Evolutionary conservation across 1,284 basidiomycete species (phyloP).

Genomic region (Trametes polyzona): DNA sequence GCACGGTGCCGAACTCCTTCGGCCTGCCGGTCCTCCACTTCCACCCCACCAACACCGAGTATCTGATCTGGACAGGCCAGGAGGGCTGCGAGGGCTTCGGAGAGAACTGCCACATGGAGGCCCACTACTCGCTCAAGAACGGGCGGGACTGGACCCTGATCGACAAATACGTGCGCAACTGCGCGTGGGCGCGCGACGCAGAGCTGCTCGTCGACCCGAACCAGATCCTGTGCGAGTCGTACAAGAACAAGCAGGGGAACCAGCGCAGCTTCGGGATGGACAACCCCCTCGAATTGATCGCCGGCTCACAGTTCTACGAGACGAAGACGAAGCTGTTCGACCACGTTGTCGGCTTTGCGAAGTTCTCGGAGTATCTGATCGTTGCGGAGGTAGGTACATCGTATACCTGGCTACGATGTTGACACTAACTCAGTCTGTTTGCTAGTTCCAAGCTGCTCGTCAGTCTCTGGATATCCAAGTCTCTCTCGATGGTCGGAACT

Average conservation of each 20-base stretch:
- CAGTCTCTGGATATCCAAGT: constrained; percentile 84
- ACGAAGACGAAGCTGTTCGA: constrained; percentile 82
- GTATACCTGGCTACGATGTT: no score
- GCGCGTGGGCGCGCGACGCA: constrained; percentile 88
- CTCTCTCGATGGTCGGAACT: constrained; percentile 87
- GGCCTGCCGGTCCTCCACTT: constrained; percentile 82
- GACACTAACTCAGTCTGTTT: neutral
- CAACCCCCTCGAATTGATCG: constrained; percentile 82
- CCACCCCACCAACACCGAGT: constrained; percentile 83
- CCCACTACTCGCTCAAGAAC: constrained; percentile 77
- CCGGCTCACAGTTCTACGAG: constrained; percentile 77
- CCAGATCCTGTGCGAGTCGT: constrained; percentile 93
- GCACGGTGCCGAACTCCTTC: constrained; percentile 80
- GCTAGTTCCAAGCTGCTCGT: constrained; percentile 60
- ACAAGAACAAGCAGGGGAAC: constrained; percentile 79
- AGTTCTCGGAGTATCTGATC: constrained; percentile 94
- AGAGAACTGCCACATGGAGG: constrained; percentile 69
- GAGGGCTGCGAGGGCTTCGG: constrained; percentile 57
- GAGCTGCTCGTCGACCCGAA: constrained; percentile 80
- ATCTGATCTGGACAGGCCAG: constrained; percentile 90
- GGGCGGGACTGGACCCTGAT: constrained; percentile 80
- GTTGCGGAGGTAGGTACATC: constrained; percentile 85
- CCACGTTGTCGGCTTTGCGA: constrained; percentile 91
- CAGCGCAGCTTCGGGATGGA: constrained; percentile 63
- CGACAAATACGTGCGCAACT: constrained; percentile 89